These are phyloP conservation scores for Gnetum montanum DNA, from an alignment of 75 land plant species.

Conservation along the genomic window DNA sequence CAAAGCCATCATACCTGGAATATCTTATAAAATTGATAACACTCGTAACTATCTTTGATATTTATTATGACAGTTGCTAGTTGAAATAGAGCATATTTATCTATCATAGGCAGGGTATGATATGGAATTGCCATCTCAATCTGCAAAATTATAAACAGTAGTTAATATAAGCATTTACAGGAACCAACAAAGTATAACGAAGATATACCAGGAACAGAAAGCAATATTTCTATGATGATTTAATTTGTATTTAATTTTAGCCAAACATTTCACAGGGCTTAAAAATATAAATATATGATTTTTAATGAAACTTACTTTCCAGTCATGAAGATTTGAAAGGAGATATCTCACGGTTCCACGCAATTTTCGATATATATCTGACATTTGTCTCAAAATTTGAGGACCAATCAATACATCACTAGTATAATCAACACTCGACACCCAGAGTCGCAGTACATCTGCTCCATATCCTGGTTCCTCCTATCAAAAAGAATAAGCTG, in stretches of 20 bases:
- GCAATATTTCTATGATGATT: neutral
- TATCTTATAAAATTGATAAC: constrained; percentile 84
- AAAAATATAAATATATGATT: neutral
- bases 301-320: constrained; percentile 45
- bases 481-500: constrained; percentile 17
- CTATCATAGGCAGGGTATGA: constrained; percentile 68
- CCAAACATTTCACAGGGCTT: neutral
- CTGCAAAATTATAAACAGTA: constrained; percentile 19
- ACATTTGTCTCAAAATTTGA: constrained; percentile 85
- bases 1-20: no score
- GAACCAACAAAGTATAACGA: neutral
- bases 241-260: neutral
- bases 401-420: constrained; percentile 89
- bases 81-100: constrained; percentile 85
- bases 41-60: constrained; percentile 62
- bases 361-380: constrained; percentile 88
- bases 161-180: neutral
- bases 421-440: constrained; percentile 96
- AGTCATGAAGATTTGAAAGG: constrained; percentile 92
- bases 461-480: constrained; percentile 92
- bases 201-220: neutral
- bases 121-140: constrained; percentile 45
- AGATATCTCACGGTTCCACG: constrained; percentile 89
- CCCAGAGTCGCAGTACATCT: constrained; percentile 96
- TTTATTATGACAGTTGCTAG: constrained; percentile 63